Evolutionary conservation across 2,329 filamentous ascomycete genomes (phyloP), one percentile per base, ranked within the genome.

Genomic region (Teratosphaeria destructans): DNA sequence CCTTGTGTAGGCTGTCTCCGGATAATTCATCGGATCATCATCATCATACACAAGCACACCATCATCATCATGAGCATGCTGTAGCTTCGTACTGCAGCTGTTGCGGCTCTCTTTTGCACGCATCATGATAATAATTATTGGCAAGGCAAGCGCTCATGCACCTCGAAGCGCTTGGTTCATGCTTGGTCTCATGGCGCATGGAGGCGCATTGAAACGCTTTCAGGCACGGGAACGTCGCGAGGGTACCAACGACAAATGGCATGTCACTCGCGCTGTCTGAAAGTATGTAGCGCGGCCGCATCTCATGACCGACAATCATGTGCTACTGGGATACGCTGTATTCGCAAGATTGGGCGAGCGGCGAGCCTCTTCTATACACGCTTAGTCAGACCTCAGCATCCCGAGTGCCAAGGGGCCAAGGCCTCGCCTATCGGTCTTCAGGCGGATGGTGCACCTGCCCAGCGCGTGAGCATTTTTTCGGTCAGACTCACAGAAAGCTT

Each of bases 361-460:
- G 16, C 23, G 23, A 43, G 11, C 37, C 37, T 43, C 37, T n/a
- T 43, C 2, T 43, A 43, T 43, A 43, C 10, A 43, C 16, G 37
- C 43, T 19, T 23, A 49, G 43, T n/a, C 43, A 49, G 3, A 10
- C 16, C 43, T 19, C 43, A 49, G 19, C n/a, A 19, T 49, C 19
- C n/a, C 8, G n/a, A 49, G 43, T 23, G 16, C n/a, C 16, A 49
- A 49, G 19, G 23, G 5, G 16, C 8, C 43, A 23, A 16, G 53
- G 7, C 27, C 14, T 54, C 11, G 26, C 53, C 12, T 43, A 14
- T 57, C 55, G 6, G 23, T 16, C 49, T 57, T 57, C 55, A 56
- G 57, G n/a, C 47, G 57, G 27, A 62, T 60, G 34, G 54, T 58
- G 39, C 60, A 62, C 37, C 60, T 59, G 58, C 39, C 37, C 29